phyloP scores from a whole-genome alignment of 2,329 filamentous ascomycete genomes.

The Xylaria sp. region DNA sequence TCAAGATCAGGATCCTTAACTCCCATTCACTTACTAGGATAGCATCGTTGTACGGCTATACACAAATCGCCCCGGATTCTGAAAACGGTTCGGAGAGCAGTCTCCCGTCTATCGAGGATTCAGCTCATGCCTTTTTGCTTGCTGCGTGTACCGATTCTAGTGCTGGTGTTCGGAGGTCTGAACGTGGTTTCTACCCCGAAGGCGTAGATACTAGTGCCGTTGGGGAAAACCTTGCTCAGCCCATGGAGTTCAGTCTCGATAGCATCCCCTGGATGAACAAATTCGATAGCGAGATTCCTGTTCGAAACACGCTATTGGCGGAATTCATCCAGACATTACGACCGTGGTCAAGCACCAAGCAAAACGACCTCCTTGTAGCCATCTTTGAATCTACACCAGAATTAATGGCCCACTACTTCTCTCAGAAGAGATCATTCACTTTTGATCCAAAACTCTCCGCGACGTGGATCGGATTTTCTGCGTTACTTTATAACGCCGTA shows the following conservation, averaged over 20 bases:
- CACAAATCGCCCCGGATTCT: slow-evolving; percentile 44
- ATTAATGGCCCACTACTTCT: slow-evolving; percentile 84
- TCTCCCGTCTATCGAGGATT: slow-evolving; percentile 60
- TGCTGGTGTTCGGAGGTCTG: slow-evolving; percentile 74
- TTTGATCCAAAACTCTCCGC: slow-evolving; percentile 91
- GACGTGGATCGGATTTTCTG: slow-evolving; percentile 93
- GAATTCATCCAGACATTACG: slow-evolving; percentile 78
- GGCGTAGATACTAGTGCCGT: slow-evolving; percentile 58
- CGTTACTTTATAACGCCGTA: slow-evolving; percentile 82
- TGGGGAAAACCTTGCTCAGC: slow-evolving; percentile 47
- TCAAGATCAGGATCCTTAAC: slow-evolving; percentile 77
- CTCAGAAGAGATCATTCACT: slow-evolving; percentile 75
- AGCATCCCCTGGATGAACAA: slow-evolving; percentile 70
- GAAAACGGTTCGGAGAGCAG: slow-evolving; percentile 45
- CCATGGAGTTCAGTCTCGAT: slow-evolving; percentile 68
- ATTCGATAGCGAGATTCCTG: slow-evolving; percentile 66
- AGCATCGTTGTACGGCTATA: slow-evolving; percentile 69
- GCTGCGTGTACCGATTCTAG: slow-evolving; percentile 73
- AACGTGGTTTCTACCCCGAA: slow-evolving; percentile 83
- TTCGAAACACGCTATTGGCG: slow-evolving; percentile 79
- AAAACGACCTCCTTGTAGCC: slow-evolving; percentile 78
- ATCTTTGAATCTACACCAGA: slow-evolving; percentile 85
- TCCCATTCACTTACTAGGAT: slow-evolving; percentile 74
- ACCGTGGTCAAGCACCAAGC: slow-evolving; percentile 79
- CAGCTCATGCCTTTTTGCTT: slow-evolving; percentile 75